A percentile compares a stretch with the other conserved stretches of the same genome.
Conservation (phyloP, 2,329 filamentous ascomycete species). For the Talaromyces albobiverticillius region DNA sequence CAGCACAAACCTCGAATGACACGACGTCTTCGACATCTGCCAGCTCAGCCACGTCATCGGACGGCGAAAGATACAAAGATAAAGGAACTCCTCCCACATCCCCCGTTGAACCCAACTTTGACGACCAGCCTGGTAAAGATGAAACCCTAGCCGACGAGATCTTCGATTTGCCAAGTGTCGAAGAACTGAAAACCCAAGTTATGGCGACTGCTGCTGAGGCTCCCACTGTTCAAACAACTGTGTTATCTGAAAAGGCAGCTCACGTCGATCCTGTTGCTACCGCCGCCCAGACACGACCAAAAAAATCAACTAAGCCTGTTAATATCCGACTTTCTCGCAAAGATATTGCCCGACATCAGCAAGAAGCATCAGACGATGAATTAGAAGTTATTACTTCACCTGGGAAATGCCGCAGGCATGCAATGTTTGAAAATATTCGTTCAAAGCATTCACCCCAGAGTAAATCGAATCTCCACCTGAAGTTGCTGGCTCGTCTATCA, state of each 20-base stretch:
- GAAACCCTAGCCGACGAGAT: slow-evolving; percentile 3
- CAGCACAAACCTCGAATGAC: slow-evolving; percentile 22
- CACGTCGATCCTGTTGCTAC: not conserved
- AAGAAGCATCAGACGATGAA: slow-evolving; percentile 49
- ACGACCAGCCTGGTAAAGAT: slow-evolving; percentile 10
- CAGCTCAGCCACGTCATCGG: slow-evolving; percentile 52
- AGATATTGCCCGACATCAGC: slow-evolving; percentile 31
- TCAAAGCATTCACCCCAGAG: slow-evolving; percentile 60
- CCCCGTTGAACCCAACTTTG: slow-evolving; percentile 31
- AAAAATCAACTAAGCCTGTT: slow-evolving; percentile 29
- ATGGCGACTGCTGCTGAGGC: not conserved
- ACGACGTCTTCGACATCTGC: slow-evolving; percentile 37
- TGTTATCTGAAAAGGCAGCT: not conserved
- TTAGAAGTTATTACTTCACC: slow-evolving; percentile 61
- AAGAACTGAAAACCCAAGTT: not conserved
- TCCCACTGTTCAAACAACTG: not conserved
- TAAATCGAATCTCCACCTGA: slow-evolving; percentile 64
- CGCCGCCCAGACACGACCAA: slow-evolving; percentile 9
- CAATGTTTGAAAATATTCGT: slow-evolving; percentile 70
- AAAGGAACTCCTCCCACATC: slow-evolving; percentile 72
- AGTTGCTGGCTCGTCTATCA: slow-evolving; percentile 70
- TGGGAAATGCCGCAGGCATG: slow-evolving; percentile 41
- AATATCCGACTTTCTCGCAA: slow-evolving; percentile 41
- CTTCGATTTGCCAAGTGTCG: not conserved
- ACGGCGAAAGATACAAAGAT: slow-evolving; percentile 41